A percentile compares a stretch with the other conserved stretches of the same genome.
Evolutionary conservation across 352 stramenopile genomes (phyloP).

Genomic region (Phytophthora ohioensis): DNA sequence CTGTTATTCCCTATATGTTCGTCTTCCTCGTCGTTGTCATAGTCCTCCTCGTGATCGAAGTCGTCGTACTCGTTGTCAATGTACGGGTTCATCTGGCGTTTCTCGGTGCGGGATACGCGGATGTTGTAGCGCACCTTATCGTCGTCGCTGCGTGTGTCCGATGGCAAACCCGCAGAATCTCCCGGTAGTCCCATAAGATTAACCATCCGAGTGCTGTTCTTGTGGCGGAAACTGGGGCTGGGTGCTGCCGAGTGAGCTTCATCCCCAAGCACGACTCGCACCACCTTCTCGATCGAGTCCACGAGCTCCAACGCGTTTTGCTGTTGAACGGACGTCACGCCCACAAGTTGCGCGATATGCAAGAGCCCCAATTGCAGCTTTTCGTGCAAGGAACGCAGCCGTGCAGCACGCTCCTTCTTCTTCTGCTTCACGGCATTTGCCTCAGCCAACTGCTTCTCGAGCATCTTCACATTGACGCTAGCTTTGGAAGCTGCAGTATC

Average conservation of each 20-base stretch:
- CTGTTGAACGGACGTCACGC: slow-evolving; percentile 49
- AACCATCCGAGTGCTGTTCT: slow-evolving; percentile 72
- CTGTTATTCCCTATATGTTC: slow-evolving; percentile 14
- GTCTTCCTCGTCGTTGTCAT: slow-evolving; percentile 36
- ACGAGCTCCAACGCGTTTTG: slow-evolving; percentile 72
- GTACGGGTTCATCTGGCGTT: slow-evolving; percentile 74
- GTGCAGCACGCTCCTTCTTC: slow-evolving; percentile 71
- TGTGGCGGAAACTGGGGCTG: slow-evolving; percentile 66
- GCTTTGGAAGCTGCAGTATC: slow-evolving; percentile 38
- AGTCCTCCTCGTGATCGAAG: slow-evolving; percentile 38
- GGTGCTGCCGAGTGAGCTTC: slow-evolving; percentile 66
- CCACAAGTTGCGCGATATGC: slow-evolving; percentile 81
- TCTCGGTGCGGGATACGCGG: slow-evolving; percentile 61
- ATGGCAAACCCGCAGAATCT: slow-evolving; percentile 36
- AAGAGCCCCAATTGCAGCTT: slow-evolving; percentile 80
- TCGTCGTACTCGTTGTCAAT: slow-evolving; percentile 45
- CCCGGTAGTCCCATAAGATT: slow-evolving; percentile 37
- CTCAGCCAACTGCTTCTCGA: slow-evolving; percentile 74
- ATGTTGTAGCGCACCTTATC: slow-evolving; percentile 84
- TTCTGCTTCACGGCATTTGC: slow-evolving; percentile 58
- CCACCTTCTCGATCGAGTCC: slow-evolving; percentile 80
- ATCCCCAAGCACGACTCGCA: slow-evolving; percentile 79
- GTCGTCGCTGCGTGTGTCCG: slow-evolving; percentile 55
- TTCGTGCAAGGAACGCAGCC: slow-evolving; percentile 70
- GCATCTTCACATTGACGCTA: slow-evolving; percentile 66